Base-by-base conservation (phyloP, 352 stramenopile genomes). In the Pythium grandisporangium region DNA sequence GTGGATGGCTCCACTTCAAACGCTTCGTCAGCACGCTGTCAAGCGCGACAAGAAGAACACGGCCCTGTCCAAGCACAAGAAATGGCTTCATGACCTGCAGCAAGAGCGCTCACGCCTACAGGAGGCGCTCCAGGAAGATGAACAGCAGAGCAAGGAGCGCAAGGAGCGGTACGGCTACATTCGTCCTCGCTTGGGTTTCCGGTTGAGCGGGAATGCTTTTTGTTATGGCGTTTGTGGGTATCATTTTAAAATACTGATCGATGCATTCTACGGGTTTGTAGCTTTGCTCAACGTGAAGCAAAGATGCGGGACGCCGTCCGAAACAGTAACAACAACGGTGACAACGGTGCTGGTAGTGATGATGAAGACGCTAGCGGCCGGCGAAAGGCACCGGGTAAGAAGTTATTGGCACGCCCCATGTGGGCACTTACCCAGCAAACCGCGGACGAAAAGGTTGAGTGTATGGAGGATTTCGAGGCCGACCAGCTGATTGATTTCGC, bases 401-500 rank as follows among this genome's bases (percentile, higher is more conserved):
- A 65, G 32, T 56, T 65, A 19, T 38, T 65, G 19, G 51, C 40
- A 19, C 72, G 82, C 8, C 91, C 88, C 30, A 93, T 93, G 70
- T 98, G 89, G 91, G 89, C 87, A 22, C 66, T 96, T 36, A 96
- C 86, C 12, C 92, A 96, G 60, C 68, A 76, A 24, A 78, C 57
- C 1, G 74, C 77, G 14, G 69, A 96, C 25, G 65, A 81, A 39
- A 93, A 93, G 55, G 63, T 68, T 14, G 69, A 84, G 33, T 61
- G 41, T 8, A 51, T 87, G 26, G 69, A 95, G 51, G 70, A 93
- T 22, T 59, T 80, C 19, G 83, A 95, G 47, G 86, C 84, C 35
- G 82, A 96, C 42, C 78, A 97, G 25, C 66, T 98, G 24, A 78
- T 98, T 13, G 73, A 89, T 19, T 98, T 98, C 63, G 90, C 85